Conservation (phyloP, 345 rosid genomes). For the Eucalyptus fibrosa region DNA sequence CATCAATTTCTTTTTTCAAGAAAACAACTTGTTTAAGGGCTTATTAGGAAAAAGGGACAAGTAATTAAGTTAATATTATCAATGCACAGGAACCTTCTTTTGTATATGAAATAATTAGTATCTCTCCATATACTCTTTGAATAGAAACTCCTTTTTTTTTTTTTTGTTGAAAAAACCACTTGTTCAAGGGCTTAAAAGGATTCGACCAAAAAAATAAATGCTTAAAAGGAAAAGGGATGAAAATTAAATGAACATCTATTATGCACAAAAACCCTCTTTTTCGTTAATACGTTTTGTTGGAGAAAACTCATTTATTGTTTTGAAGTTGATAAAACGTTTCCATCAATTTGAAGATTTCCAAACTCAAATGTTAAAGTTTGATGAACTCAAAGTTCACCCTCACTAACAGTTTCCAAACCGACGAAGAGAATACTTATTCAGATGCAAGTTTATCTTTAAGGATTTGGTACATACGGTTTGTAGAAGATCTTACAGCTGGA, state of each 20-base stretch:
- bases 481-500: no score
- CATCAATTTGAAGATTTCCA: no score
- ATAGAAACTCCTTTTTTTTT: not conserved
- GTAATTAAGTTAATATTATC: not conserved
- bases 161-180: not conserved
- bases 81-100: not conserved
- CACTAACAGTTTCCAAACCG: no score
- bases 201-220: no score
- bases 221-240: not conserved
- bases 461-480: no score
- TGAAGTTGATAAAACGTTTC: no score
- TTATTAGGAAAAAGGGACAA: not conserved
- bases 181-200: not conserved
- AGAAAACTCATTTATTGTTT: no score
- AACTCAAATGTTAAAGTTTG: no score
- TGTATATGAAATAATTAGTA: not conserved
- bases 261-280: not conserved
- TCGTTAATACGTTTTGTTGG: not conserved
- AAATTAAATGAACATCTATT: not conserved
- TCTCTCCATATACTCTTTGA: not conserved
- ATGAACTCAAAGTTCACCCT: no score
- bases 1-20: not conserved
- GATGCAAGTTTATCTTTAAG: no score
- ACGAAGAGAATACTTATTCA: no score
- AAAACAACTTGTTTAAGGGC: not conserved